Conservation (phyloP, 208 protist species). For the Trypanosoma cruzi region DNA sequence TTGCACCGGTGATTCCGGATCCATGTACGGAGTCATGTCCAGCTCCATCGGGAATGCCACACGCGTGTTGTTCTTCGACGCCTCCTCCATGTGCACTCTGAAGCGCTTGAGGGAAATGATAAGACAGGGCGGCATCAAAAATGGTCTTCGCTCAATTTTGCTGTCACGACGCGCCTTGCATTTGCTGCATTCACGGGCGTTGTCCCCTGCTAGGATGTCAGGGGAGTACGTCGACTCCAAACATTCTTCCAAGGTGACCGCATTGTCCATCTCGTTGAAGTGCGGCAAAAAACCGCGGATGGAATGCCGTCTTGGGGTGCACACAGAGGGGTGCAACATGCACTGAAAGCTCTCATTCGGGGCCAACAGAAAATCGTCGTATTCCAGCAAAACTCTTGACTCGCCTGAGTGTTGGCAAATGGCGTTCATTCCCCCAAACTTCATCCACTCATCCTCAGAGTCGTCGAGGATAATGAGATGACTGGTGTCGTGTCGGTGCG, state of each 20-base stretch:
- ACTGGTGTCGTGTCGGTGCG: neutral
- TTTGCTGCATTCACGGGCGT: slow-evolving; percentile 70
- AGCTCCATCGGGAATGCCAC: slow-evolving; percentile 57
- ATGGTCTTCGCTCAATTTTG: slow-evolving; percentile 53
- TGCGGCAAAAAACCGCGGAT: neutral
- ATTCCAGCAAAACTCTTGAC: slow-evolving; percentile 8
- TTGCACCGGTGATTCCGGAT: slow-evolving; percentile 35
- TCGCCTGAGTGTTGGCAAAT: neutral
- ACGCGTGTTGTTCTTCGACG: slow-evolving; percentile 70
- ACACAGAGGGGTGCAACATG: neutral
- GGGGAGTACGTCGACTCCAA: slow-evolving; percentile 24
- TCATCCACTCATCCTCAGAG: neutral
- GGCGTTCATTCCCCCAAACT: neutral
- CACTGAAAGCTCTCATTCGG: neutral
- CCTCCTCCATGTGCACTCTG: slow-evolving; percentile 53
- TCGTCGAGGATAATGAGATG: neutral
- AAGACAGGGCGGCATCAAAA: slow-evolving; percentile 72
- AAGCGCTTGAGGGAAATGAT: slow-evolving; percentile 84
- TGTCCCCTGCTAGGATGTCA: slow-evolving; percentile 60
- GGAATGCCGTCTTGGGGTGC: neutral
- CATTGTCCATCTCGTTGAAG: neutral
- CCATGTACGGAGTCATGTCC: slow-evolving; percentile 67
- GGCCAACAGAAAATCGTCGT: slow-evolving; percentile 6
- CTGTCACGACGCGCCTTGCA: slow-evolving; percentile 72
- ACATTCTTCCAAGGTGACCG: slow-evolving; percentile 27